Conservation (phyloP, 306 rosid species). For the Acacia confusa region DNA sequence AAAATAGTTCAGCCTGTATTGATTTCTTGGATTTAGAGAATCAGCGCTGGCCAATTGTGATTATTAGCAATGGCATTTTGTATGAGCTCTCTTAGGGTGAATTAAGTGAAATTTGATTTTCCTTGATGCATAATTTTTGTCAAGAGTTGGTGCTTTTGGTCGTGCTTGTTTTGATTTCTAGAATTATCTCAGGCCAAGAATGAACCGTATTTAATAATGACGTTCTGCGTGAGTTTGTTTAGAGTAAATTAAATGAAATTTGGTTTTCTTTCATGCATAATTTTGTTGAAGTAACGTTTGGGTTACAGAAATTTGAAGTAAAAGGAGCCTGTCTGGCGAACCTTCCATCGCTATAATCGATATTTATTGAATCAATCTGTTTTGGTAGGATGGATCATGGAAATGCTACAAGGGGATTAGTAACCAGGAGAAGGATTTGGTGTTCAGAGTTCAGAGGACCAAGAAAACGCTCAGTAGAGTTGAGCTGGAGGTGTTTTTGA, state of each 20-base stretch:
- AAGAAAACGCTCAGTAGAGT: conserved; percentile 50
- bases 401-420: conserved; percentile 62
- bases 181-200: not conserved
- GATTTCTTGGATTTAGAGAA: not conserved
- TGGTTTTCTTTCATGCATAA: not conserved
- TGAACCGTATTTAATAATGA: not conserved
- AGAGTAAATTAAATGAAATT: not conserved
- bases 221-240: not conserved
- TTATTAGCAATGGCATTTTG: not conserved
- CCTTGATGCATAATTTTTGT: not conserved
- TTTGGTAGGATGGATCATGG: conserved; percentile 72
- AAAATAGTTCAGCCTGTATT: not conserved
- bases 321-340: not conserved
- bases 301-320: not conserved
- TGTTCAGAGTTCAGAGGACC: conserved; percentile 59
- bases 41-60: not conserved
- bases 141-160: not conserved
- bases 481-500: conserved; percentile 59
- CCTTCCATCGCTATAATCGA: not conserved
- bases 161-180: not conserved
- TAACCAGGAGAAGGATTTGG: conserved; percentile 36
- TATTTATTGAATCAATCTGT: not conserved
- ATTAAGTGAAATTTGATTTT: not conserved
- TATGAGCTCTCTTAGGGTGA: not conserved
- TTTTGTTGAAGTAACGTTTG: not conserved